Evolutionary conservation across 129 eudicot species (phyloP), one percentile per base, ranked within the genome.

Genomic region (Gnaphalium uliginosum): DNA sequence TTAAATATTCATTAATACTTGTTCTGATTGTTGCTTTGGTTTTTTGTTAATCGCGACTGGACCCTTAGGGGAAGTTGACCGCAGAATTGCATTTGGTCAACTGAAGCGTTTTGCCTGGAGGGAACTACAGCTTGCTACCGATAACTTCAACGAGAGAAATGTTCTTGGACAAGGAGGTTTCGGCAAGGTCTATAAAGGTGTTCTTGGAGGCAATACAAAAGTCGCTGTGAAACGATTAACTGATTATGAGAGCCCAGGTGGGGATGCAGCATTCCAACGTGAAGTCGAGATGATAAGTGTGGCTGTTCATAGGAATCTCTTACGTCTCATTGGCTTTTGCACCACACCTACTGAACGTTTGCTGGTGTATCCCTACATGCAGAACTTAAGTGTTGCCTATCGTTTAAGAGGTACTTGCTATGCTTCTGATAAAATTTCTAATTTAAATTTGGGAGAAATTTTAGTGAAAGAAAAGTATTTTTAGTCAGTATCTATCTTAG

Each of bases 241-340:
- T 48, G 93, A 95, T 82, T 87, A 84, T 19, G 94, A 91, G 82
- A 91, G 94, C 76, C 96, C 97, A 37, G 97, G 97, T 46, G 95
- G 97, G 11, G 99, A 95, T 83, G 87, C 90, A 18, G 96, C 99
- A 7, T 95, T 95, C 68, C 99, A 95, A 48, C 92, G 97, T 65
- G 99, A 95, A 65, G 99, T 95, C 21, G 99, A 95, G 90, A 95
- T 95, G 99, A 95, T 95, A 76, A 95, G 99, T 80, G 97, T 95
- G 51, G 99, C 99, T 61, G 96, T 95, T 24, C 99, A 95, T 77
- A 83, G 82, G 78, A 95, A 95, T 85, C 89, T 95, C 24, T 76
- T 95, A 77, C 88, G 92, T 14, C 78, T 95, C 63, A 95, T 89
- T 53, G 99, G 99, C 41, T 95, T 91, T 82, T 95, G 99, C 88